Conservation (phyloP, 495 filamentous ascomycete genomes). For the Friedmanniomyces simplex region DNA sequence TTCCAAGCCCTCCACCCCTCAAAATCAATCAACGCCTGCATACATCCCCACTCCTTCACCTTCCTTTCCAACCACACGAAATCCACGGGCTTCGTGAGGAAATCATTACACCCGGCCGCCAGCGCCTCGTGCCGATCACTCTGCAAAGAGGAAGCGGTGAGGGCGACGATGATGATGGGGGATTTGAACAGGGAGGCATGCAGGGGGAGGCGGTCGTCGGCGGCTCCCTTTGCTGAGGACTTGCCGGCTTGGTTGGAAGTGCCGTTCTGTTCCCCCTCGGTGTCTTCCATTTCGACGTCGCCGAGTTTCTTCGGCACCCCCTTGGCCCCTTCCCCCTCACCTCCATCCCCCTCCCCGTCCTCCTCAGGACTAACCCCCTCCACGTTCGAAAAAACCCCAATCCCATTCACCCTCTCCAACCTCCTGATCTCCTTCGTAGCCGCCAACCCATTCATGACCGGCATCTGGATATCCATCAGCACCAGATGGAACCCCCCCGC, state of each 20-base stretch:
- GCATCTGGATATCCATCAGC: conserved; percentile 96
- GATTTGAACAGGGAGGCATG: conserved; percentile 63
- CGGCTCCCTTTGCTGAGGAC: too few relatives aligned
- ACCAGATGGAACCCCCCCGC: conserved; percentile 93
- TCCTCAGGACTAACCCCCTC: conserved; percentile 36
- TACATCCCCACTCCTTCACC: conserved; percentile 98
- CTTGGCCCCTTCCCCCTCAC: conserved; percentile 55
- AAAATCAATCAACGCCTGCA: conserved; percentile 97
- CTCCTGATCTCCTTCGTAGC: conserved; percentile 95
- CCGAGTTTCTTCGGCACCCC: conserved; percentile 26
- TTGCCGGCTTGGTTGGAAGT: not conserved
- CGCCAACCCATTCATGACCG: conserved; percentile 92
- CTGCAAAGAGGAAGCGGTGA: conserved; percentile 87
- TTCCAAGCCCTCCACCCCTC: conserved; percentile 99
- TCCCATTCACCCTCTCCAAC: conserved; percentile 77
- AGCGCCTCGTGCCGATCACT: conserved; percentile 90
- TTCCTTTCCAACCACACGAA: conserved; percentile 97
- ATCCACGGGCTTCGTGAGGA: conserved; percentile 96
- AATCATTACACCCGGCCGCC: conserved; percentile 95
- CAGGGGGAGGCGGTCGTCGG: not conserved
- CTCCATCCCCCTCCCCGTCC: conserved; percentile 50
- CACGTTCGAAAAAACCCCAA: conserved; percentile 61
- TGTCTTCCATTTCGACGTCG: not conserved
- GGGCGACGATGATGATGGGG: conserved; percentile 93
- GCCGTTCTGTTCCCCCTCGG: not conserved